Percentiles rank a stretch among this genome's conserved stretches.
Evolutionary conservation across 768 basidiomycete species (phyloP).

Genomic region (Lactarius hatsudake): DNA sequence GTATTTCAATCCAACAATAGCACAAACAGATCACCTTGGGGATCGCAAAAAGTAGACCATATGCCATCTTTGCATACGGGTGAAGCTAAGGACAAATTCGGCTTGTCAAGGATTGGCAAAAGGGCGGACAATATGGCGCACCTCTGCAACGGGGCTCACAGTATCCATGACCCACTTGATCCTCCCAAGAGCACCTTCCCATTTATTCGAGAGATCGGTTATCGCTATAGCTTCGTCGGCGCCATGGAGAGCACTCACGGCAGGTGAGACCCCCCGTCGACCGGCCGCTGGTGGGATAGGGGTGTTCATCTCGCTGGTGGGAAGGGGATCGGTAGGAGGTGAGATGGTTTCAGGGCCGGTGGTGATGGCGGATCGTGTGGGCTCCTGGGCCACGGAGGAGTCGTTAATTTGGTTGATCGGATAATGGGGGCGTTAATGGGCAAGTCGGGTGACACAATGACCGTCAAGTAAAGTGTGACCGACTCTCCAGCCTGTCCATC

Average conservation of each 20-base stretch:
- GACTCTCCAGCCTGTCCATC: not conserved
- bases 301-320: too few relatives aligned
- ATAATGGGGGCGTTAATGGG: too few relatives aligned
- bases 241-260: not conserved
- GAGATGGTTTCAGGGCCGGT: not conserved
- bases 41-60: not conserved
- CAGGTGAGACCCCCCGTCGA: too few relatives aligned
- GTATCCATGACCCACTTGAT: not conserved
- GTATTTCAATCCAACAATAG: not conserved
- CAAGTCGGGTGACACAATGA: not conserved
- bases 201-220: not conserved
- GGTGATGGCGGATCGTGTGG: not conserved
- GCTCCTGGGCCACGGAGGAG: not conserved
- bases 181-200: not conserved
- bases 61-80: conserved; percentile 1
- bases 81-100: not conserved
- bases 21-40: not conserved
- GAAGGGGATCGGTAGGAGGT: not conserved
- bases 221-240: not conserved
- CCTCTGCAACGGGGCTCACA: not conserved
- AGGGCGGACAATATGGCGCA: not conserved
- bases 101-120: not conserved
- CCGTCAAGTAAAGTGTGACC: not conserved
- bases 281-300: too few relatives aligned
- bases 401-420: too few relatives aligned